These are phyloP conservation scores for Fusarium heterosporum DNA, from an alignment of 2,329 filamentous ascomycete genomes.

Conservation along the genomic window DNA sequence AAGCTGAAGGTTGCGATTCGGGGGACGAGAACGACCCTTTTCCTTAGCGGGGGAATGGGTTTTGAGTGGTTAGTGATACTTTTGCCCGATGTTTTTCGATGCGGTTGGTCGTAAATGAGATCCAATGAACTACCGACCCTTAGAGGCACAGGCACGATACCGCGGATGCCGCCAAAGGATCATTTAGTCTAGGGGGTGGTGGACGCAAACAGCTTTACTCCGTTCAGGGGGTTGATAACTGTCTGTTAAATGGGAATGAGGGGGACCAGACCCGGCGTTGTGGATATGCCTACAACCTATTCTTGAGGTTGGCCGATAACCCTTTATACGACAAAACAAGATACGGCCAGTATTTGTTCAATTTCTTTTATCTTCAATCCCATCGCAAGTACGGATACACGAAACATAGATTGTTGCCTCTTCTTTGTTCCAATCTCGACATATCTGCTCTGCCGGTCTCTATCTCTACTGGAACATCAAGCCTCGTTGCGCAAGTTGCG, in stretches of 20 bases:
- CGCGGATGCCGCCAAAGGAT: neutral
- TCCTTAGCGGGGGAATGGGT: conserved; percentile 20
- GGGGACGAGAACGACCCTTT: conserved; percentile 31
- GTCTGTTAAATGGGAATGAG: conserved; percentile 6
- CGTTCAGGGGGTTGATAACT: conserved; percentile 20
- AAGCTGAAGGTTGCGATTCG: conserved; percentile 32
- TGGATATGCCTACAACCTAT: conserved; percentile 9
- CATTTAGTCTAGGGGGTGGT: neutral
- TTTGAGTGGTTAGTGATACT: conserved; percentile 27
- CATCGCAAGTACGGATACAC: neutral
- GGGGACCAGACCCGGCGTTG: conserved; percentile 22
- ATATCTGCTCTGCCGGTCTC: neutral
- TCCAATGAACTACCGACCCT: conserved; percentile 12
- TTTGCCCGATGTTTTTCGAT: conserved; percentile 6
- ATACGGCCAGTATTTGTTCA: conserved; percentile 7
- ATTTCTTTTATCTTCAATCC: neutral
- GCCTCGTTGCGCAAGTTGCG: conserved; percentile 20
- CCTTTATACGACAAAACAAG: conserved; percentile 9
- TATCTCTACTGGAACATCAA: conserved; percentile 11
- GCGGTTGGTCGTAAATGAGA: neutral
- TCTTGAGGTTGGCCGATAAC: conserved; percentile 1
- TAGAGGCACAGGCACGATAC: too few species aligned
- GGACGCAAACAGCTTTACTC: neutral
- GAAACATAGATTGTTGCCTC: neutral
- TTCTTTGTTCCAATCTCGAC: neutral